A percentile compares a stretch with the other conserved stretches of the same genome.
Evolutionary conservation across 192 early-diverging fungal genomes (phyloP).

Genomic region (Coemansia guatemalensis): DNA sequence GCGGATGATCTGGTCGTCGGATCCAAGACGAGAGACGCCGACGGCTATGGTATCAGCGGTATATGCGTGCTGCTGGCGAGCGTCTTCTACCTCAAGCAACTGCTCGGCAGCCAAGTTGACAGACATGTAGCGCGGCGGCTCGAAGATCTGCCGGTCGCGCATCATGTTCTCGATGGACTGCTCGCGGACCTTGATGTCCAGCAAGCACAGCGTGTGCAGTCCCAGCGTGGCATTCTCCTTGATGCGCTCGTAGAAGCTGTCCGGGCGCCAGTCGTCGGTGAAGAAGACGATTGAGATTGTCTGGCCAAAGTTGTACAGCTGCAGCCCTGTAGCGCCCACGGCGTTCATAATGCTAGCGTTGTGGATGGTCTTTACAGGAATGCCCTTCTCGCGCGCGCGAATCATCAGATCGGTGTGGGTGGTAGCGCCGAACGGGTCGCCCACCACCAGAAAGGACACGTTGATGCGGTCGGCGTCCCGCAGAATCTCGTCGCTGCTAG

Average conservation of each 20-base stretch:
- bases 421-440: slow-evolving; percentile 96
- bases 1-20: slow-evolving; percentile 76
- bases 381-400: slow-evolving; percentile 82
- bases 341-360: slow-evolving; percentile 99
- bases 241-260: slow-evolving; percentile 94
- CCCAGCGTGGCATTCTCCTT: slow-evolving; percentile 80
- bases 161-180: slow-evolving; percentile 96
- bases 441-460: slow-evolving; percentile 95
- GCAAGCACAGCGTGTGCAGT: slow-evolving; percentile 91
- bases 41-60: slow-evolving; percentile 80
- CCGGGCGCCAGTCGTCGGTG: slow-evolving; percentile 94
- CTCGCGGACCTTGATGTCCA: slow-evolving; percentile 99
- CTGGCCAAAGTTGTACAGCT: slow-evolving; percentile 97
- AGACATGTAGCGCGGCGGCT: slow-evolving; percentile 98
- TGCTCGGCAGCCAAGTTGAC: slow-evolving; percentile 92
- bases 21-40: slow-evolving; percentile 89
- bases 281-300: slow-evolving; percentile 99
- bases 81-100: slow-evolving; percentile 89
- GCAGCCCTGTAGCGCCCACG: slow-evolving; percentile 90
- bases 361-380: slow-evolving; percentile 90
- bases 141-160: slow-evolving; percentile 88
- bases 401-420: slow-evolving; percentile 97
- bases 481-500: slow-evolving; percentile 85
- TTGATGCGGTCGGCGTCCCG: slow-evolving; percentile 83
- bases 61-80: slow-evolving; percentile 71